Evolutionary conservation across 306 rosid species (phyloP).

Genomic region (Hippophae rhamnoides): DNA sequence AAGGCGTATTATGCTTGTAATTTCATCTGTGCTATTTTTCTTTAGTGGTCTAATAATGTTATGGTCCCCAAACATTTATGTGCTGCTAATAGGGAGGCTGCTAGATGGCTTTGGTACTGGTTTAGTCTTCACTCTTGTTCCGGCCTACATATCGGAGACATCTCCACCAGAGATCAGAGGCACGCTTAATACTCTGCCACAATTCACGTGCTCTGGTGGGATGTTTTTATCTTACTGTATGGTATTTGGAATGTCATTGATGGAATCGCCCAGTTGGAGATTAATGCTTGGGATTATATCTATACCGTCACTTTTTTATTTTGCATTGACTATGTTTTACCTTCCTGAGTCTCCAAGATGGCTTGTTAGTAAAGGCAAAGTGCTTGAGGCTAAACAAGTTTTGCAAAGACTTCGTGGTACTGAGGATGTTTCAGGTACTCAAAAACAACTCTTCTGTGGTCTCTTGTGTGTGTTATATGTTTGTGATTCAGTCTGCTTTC

Average conservation of each 20-base stretch:
- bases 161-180: slow-evolving; percentile 89
- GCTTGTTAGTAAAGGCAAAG: slow-evolving; percentile 79
- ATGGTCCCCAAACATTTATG: slow-evolving; percentile 77
- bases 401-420: slow-evolving; percentile 62
- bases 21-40: slow-evolving; percentile 53
- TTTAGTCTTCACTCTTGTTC: slow-evolving; percentile 68
- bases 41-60: slow-evolving; percentile 59
- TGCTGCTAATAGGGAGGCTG: slow-evolving; percentile 50
- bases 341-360: slow-evolving; percentile 89
- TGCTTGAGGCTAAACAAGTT: slow-evolving; percentile 66
- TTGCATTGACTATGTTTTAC: slow-evolving; percentile 47
- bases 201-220: slow-evolving; percentile 69
- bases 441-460: no score
- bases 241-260: slow-evolving; percentile 60
- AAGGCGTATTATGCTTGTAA: slow-evolving; percentile 59
- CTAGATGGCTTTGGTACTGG: slow-evolving; percentile 83
- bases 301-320: slow-evolving; percentile 51
- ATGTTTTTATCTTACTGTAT: slow-evolving; percentile 71
- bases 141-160: slow-evolving; percentile 69
- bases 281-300: slow-evolving; percentile 72
- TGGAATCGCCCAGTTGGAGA: slow-evolving; percentile 56
- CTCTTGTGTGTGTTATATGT: no score
- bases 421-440: slow-evolving; percentile 77
- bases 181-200: slow-evolving; percentile 67
- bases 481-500: no score